Percentiles rank a stretch among this genome's conserved stretches.
Evolutionary conservation across 2,329 filamentous ascomycete genomes (phyloP).

Genomic region (Ascochyta lentis): DNA sequence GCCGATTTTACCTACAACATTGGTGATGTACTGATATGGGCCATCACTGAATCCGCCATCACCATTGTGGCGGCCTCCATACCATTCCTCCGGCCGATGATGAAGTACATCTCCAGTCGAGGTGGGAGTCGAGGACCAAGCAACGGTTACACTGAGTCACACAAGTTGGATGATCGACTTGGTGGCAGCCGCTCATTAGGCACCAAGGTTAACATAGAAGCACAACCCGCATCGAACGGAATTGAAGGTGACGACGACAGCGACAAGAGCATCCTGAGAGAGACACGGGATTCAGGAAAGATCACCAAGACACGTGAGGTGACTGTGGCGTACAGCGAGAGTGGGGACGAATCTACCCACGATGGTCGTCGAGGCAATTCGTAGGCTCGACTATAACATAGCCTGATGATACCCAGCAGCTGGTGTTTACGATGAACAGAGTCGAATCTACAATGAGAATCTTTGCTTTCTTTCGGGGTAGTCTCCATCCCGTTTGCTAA

Average conservation of each 20-base stretch:
- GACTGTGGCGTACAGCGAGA: neutral
- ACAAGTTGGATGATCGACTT: neutral
- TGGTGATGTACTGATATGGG: constrained; percentile 28
- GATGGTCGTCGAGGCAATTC: neutral
- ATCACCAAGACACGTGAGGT: neutral
- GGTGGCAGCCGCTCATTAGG: neutral
- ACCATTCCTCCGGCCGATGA: constrained; percentile 34
- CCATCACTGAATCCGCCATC: constrained; percentile 32
- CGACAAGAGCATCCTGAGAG: constrained; percentile 21
- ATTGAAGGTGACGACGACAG: constrained; percentile 7
- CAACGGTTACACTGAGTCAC: constrained; percentile 4
- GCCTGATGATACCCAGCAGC: too few relatives aligned
- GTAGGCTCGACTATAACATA: too few relatives aligned
- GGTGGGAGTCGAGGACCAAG: neutral
- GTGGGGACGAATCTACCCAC: neutral
- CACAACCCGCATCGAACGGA: neutral
- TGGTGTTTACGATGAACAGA: too few relatives aligned
- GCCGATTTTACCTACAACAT: constrained; percentile 25
- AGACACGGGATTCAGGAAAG: neutral
- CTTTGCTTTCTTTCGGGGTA: too few relatives aligned
- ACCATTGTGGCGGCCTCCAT: constrained; percentile 40
- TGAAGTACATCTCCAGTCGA: constrained; percentile 13
- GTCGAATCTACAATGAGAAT: too few relatives aligned
- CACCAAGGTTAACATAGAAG: neutral
- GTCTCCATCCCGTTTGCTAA: too few relatives aligned